A percentile compares a stretch with the other conserved stretches of the same genome.
phyloP scores from a whole-genome alignment of 176 grass and related monocot species.

The Rhynchospora breviuscula region DNA sequence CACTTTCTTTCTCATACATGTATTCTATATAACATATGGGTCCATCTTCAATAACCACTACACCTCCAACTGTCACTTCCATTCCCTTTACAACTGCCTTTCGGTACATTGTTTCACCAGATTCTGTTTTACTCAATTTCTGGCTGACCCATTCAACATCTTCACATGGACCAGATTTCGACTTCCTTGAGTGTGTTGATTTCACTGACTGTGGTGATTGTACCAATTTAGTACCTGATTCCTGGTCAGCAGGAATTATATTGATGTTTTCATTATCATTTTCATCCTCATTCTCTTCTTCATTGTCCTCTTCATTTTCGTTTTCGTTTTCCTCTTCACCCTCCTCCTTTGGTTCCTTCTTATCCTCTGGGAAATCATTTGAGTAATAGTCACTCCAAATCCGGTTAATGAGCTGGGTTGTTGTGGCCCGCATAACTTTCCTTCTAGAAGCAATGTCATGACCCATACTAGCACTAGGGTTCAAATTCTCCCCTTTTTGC shows the following conservation, averaged over 20 bases:
- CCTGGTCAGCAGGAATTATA: slow-evolving; percentile 56
- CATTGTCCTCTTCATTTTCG: slow-evolving; percentile 37
- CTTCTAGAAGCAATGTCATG: slow-evolving; percentile 39
- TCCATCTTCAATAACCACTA: slow-evolving; percentile 67
- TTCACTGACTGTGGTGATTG: slow-evolving; percentile 31
- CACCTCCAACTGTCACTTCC: slow-evolving; percentile 42
- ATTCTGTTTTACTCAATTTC: slow-evolving; percentile 39
- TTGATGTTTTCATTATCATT: slow-evolving; percentile 79
- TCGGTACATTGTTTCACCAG: slow-evolving; percentile 56
- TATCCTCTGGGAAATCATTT: slow-evolving; percentile 82
- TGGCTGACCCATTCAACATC: slow-evolving; percentile 67
- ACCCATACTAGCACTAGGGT: slow-evolving; percentile 74
- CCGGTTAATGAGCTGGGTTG: slow-evolving; percentile 71
- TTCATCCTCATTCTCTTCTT: slow-evolving; percentile 61
- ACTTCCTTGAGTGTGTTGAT: slow-evolving; percentile 37
- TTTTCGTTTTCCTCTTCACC: slow-evolving; percentile 45
- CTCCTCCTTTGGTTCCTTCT: slow-evolving; percentile 48
- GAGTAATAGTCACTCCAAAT: slow-evolving; percentile 87
- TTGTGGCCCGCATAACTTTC: slow-evolving; percentile 94
- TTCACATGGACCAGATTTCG: slow-evolving; percentile 37
- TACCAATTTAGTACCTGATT: slow-evolving; percentile 22
- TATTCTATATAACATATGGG: slow-evolving; percentile 79
- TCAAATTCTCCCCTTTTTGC: slow-evolving; percentile 67
- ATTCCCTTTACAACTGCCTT: slow-evolving; percentile 50
- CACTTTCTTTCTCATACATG: slow-evolving; percentile 74